Evolutionary conservation across 2,329 filamentous ascomycete genomes (phyloP).

Genomic region (Diplocarpon rosae): DNA sequence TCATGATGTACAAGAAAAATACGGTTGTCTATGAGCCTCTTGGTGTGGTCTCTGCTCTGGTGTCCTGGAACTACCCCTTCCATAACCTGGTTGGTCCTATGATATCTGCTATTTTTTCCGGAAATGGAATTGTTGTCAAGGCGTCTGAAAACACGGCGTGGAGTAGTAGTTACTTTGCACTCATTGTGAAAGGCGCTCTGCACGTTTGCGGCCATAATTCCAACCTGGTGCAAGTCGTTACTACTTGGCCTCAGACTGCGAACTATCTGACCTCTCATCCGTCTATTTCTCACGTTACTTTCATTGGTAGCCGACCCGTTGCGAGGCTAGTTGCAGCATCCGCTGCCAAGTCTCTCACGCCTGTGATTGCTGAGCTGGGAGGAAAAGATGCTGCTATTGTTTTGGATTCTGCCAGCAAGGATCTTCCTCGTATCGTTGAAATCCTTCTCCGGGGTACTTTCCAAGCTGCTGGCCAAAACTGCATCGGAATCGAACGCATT

Average conservation of each 20-base stretch:
- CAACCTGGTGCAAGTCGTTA: conserved; percentile 70
- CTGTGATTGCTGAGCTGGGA: conserved; percentile 81
- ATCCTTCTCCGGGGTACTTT: conserved; percentile 88
- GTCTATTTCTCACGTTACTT: conserved; percentile 78
- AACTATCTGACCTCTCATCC: conserved; percentile 76
- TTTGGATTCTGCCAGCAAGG: conserved; percentile 56
- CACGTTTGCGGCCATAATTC: conserved; percentile 72
- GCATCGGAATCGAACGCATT: conserved; percentile 91
- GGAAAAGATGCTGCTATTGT: conserved; percentile 91
- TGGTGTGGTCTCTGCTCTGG: conserved; percentile 82
- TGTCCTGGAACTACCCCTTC: conserved; percentile 96
- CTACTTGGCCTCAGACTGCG: conserved; percentile 80
- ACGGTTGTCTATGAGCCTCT: conserved; percentile 84
- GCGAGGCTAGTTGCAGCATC: conserved; percentile 81
- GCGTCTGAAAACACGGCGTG: conserved; percentile 92
- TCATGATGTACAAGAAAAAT: conserved; percentile 95
- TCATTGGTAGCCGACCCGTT: conserved; percentile 83
- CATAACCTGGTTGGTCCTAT: conserved; percentile 90
- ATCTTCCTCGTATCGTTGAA: conserved; percentile 64
- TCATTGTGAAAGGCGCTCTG: conserved; percentile 69
- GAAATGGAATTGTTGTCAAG: conserved; percentile 88
- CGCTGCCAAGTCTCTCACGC: conserved; percentile 76
- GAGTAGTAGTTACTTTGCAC: conserved; percentile 74
- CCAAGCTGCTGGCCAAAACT: conserved; percentile 93
- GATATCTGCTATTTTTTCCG: conserved; percentile 81